Base-by-base conservation (phyloP, 169 alveolate genomes). In the Cryptosporidium sp. region DNA sequence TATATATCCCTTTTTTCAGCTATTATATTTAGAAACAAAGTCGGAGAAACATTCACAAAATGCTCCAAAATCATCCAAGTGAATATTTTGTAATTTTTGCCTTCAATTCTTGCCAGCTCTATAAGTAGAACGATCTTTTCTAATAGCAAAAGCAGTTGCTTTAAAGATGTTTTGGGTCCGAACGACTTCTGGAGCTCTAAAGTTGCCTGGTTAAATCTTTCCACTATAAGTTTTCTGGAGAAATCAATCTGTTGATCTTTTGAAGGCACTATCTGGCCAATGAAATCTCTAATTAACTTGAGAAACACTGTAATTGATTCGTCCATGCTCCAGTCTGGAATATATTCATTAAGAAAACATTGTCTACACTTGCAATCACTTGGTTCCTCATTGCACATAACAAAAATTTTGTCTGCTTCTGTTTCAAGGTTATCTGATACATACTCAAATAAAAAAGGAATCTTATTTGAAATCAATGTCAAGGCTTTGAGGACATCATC, bases 231-330 rank as follows among this genome's bases (percentile, higher is more conserved):
- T 35, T 65, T 59, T 43, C 89, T 80, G 31, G 73, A 62, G 23
- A 62, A 29, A 26, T 65, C 80, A 10, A 80, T 39, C 14, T 41
- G 71, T 18, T 62, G 23, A 4, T 59, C 75, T 48, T 33, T 35
- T 26, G 21, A 16, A 41, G 43, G 67, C 59, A 80, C 39, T 33
- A 80, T 80, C 70, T 80, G 80, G 43, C 41, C 69, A 26, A 80
- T 80, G 39, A 80, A 80, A 26, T 62, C 75, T 26, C 89, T 41
- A n/a, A 61, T 65, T 16, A 80, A 45, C 50, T 80, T 80, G 26
- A 80, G 26, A 80, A 80, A 80, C 3, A 48, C 51, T 9, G 89
- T 41, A 65, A 80, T 62, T 18, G 89, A 80, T 29, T 80, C 89
- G 35, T 80, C 89, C 55, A 45, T 26, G 33, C 29, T 31, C 89